Base-by-base conservation (phyloP, 495 filamentous ascomycete species). In the Oleoguttula mirabilis region DNA sequence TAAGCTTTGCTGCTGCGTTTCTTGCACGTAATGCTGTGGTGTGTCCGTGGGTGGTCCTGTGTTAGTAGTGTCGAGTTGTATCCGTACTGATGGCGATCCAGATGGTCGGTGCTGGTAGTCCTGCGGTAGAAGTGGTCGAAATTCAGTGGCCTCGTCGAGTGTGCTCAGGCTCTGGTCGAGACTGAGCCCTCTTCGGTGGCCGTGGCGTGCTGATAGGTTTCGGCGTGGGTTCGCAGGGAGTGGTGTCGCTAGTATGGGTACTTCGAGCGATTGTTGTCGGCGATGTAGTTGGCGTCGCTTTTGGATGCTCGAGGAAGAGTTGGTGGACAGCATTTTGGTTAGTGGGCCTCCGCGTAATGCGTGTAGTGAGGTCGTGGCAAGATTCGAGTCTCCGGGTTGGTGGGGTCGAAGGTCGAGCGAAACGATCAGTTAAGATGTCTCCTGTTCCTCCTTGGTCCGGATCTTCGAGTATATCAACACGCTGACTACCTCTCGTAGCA, bases 261-360 rank as follows among this genome's bases (percentile, higher is more conserved):
- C 49, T 23, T 52, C 49, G 55, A 84, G 90, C 55, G 86, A 94
- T 56, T 85, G 79, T 67, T 88, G 85, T 60, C 86, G 82, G 58
- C 83, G 76, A 65, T 93, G 84, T 67, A 75, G 76, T 59, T 76
- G 74, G 56, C 76, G 75, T 62, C 78, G 79, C 53, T 69, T 66
- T 50, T 82, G 76, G 63, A 80, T 68, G 65, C 63, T 75, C 60
- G 69, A 74, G 41, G 65, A 65, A 50, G 75, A 70, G 65, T 80
- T 76, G 55, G 76, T 76, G 59, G 82, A 81, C 75, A 87, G 73
- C 84, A 90, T 88, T 60, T 65, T 72, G 32, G 61, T 31, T 32
- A 43, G 16, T 36, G 40, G 32, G 43, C 52, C n/a, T n/a, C n/a
- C n/a, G n/a, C n/a, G n/a, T n/a, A n/a, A n/a, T n/a, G n/a, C n/a